Conservation (phyloP, 208 protist genomes). For the Wallacemonas collosoma region DNA sequence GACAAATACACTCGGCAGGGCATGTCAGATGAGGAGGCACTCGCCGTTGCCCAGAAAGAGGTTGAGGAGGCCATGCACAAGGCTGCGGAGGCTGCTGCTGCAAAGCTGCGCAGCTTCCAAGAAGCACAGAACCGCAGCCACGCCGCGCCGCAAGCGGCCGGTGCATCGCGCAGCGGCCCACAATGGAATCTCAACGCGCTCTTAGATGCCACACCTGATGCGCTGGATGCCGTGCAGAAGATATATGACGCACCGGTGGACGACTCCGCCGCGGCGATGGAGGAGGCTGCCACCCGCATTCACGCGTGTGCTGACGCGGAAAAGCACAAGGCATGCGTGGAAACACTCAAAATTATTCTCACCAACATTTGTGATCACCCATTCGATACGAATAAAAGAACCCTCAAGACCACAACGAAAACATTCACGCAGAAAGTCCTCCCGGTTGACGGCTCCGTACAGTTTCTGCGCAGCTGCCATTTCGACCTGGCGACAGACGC, state of each 20-base stretch:
- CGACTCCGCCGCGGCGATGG: constrained; percentile 9
- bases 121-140: background rate
- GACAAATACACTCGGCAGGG: constrained; percentile 75
- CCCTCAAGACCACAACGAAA: constrained; percentile 57
- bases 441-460: constrained; percentile 45
- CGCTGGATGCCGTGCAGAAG: constrained; percentile 21
- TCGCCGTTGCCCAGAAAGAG: constrained; percentile 41
- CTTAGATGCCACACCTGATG: constrained; percentile 12
- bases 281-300: constrained; percentile 36
- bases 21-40: constrained; percentile 52
- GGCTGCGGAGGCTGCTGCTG: constrained; percentile 37
- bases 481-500: constrained; percentile 61
- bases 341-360: constrained; percentile 62
- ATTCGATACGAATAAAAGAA: constrained; percentile 71
- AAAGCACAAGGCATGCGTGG: constrained; percentile 31
- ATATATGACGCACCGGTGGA: constrained; percentile 33
- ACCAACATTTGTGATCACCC: constrained; percentile 61
- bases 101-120: constrained; percentile 15
- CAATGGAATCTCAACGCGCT: constrained; percentile 46
- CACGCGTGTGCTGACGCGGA: constrained; percentile 19
- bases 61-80: constrained; percentile 40
- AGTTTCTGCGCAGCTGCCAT: constrained; percentile 60
- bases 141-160: background rate
- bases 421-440: constrained; percentile 51
- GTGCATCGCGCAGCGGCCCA: background rate